Evolutionary conservation across 2,329 filamentous ascomycete genomes (phyloP), one percentile per base, ranked within the genome.

Genomic region (Hortaea werneckii): DNA sequence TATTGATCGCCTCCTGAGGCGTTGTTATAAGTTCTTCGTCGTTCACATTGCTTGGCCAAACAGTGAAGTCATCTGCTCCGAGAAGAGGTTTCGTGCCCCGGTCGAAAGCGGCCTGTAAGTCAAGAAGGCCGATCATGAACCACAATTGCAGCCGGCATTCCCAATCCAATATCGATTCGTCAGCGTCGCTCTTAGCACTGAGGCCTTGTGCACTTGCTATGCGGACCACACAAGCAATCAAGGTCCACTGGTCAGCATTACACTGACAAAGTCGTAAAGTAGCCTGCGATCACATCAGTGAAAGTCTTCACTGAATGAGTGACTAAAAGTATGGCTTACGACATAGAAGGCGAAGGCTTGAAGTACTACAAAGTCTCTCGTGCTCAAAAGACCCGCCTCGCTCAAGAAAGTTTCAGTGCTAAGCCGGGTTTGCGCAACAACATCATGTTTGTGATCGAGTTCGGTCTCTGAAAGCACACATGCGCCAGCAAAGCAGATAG

Each of bases 41-140:
- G 13, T 37, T 8, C 5, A 28, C 32, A 32, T 43, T 28, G 12
- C 26, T n/a, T n/a, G 41, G 41, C 6, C 10, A 27, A 28, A 13
- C 11, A 4, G 34, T 2, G 13, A 43, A 43, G 13, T 43, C 41
- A 5, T 26, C 29, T 7, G 32, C 10, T 11, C 7, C 27, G 9
- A 43, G 41, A n/a, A 43, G 30, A 6, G 41, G 30, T 34, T 29
- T 26, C 12, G 29, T 26, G 10, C 34, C 34, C 4, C 42, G 34
- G 26, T 44, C 42, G 32, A 44, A 40, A 12, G 42, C 35, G n/a
- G 34, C 34, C 28, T 44, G 42, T 29, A 40, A 27, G 32, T 44
- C 42, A 20, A 44, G 5, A 3, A 44, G 35, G n/a, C 42, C 34
- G 7, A 44, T 30, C 10, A 11, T 26, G 27, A n/a, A 44, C 42